phyloP scores from a whole-genome alignment of 768 basidiomycete species.

The Tephrocybe sp. region DNA sequence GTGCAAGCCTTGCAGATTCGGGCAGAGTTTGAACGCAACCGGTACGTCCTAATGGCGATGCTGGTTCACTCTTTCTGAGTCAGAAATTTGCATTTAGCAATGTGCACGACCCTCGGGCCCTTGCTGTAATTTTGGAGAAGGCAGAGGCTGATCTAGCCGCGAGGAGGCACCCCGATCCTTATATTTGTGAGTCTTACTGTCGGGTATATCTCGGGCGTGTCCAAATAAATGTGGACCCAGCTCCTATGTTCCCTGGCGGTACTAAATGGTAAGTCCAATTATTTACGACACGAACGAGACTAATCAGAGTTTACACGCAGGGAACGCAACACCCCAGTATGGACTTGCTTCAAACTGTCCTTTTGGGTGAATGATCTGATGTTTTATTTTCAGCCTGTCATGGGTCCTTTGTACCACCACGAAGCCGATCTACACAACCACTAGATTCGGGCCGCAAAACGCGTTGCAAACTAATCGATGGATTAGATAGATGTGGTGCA shows the following conservation, averaged over 20 bases:
- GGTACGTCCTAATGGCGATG: conserved; percentile 46
- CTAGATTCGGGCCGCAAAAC: conserved; percentile 19
- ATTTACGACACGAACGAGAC: conserved; percentile 7
- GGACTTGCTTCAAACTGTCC: conserved; percentile 25
- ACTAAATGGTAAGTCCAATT: conserved; percentile 83
- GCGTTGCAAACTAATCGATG: conserved; percentile 2
- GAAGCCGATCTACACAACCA: conserved; percentile 37
- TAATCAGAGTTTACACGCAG: conserved; percentile 31
- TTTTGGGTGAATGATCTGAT: conserved; percentile 15
- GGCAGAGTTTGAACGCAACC: conserved; percentile 91
- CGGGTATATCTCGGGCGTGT: conserved; percentile 1
- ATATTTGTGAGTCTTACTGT: conserved; percentile 67
- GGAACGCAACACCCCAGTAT: conserved; percentile 83
- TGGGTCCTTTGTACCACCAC: conserved; percentile 69
- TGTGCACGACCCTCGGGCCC: conserved; percentile 80
- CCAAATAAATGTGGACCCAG: conserved; percentile 38
- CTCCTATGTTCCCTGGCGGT: conserved; percentile 81
- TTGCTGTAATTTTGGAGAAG: conserved; percentile 74
- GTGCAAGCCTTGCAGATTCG: conserved; percentile 81
- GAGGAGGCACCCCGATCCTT: conserved; percentile 87
- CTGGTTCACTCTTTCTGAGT: conserved; percentile 1
- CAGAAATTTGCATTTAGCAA: conserved; percentile 45
- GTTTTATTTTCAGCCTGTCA: conserved; percentile 46
- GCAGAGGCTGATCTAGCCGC: conserved; percentile 75
- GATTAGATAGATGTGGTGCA: conserved; percentile 2